These are phyloP conservation scores for Imleria badia DNA, from an alignment of 768 basidiomycete species.

Conservation along the genomic window DNA sequence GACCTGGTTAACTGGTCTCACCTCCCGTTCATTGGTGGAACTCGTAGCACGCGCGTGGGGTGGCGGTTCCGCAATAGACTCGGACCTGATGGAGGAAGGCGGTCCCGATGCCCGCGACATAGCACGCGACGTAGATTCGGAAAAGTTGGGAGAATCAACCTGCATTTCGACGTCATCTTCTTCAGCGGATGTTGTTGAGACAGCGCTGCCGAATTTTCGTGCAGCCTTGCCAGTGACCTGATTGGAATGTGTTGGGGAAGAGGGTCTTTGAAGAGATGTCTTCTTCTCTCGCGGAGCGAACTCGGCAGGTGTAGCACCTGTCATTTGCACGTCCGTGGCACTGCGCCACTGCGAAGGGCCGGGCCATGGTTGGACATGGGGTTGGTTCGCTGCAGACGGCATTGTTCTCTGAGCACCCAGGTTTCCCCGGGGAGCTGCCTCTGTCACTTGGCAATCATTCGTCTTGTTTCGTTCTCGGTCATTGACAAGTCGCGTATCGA, in stretches of 20 bases:
- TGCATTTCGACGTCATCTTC: constrained; percentile 17
- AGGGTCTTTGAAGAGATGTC: background rate
- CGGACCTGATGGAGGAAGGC: background rate
- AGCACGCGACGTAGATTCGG: background rate
- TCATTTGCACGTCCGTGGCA: constrained; percentile 8
- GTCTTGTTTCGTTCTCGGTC: background rate
- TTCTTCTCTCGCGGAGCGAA: background rate
- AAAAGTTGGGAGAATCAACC: background rate
- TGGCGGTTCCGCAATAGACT: background rate
- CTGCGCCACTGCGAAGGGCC: background rate
- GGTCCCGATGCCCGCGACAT: background rate
- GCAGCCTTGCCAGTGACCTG: background rate
- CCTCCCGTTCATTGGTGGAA: background rate
- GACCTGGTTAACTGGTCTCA: background rate
- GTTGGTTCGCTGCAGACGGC: background rate
- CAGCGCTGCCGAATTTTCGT: background rate
- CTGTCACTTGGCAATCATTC: background rate
- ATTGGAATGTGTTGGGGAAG: background rate
- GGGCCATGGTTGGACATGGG: background rate
- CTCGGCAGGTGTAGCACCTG: background rate
- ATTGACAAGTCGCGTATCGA: background rate
- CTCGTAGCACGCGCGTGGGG: background rate
- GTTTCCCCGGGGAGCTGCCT: background rate
- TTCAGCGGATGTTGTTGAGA: background rate
- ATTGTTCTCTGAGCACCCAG: background rate